phyloP scores from a whole-genome alignment of 192 early-diverging fungal genomes.

The Mortierella hygrophila region DNA sequence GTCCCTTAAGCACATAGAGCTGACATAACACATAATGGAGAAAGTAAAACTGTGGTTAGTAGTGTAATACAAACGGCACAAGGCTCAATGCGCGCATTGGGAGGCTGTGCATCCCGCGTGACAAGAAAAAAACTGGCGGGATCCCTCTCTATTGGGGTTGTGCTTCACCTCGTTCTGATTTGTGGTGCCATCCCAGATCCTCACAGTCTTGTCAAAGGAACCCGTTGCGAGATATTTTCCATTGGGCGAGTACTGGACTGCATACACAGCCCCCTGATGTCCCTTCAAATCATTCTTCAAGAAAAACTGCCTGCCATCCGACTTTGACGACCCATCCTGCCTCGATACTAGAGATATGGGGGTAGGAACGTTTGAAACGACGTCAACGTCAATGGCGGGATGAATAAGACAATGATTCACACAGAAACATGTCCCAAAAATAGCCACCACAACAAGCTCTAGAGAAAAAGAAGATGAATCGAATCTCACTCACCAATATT shows the following conservation, averaged over 20 bases:
- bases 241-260: conserved; percentile 87
- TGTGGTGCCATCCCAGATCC: conserved; percentile 86
- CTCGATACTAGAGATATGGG: conserved; percentile 28
- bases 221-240: conserved; percentile 89
- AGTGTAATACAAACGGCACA: conserved; percentile 8
- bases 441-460: neutral
- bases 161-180: conserved; percentile 75
- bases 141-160: neutral
- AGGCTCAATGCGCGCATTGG: conserved; percentile 14
- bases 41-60: conserved; percentile 5
- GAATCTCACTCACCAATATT: conserved; percentile 37
- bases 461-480: neutral
- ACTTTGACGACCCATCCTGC: conserved; percentile 42
- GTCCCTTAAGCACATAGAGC: conserved; percentile 77
- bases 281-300: conserved; percentile 69
- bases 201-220: conserved; percentile 94
- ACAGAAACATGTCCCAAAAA: neutral
- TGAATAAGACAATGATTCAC: neutral
- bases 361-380: neutral
- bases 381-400: neutral
- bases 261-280: conserved; percentile 92
- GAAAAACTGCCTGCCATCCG: conserved; percentile 48
- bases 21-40: conserved; percentile 15
- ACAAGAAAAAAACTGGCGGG: neutral
- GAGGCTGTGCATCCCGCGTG: neutral